A percentile compares a stretch with the other conserved stretches of the same genome.
phyloP scores from a whole-genome alignment of 345 rosid genomes.

The Gossypium thurberi region DNA sequence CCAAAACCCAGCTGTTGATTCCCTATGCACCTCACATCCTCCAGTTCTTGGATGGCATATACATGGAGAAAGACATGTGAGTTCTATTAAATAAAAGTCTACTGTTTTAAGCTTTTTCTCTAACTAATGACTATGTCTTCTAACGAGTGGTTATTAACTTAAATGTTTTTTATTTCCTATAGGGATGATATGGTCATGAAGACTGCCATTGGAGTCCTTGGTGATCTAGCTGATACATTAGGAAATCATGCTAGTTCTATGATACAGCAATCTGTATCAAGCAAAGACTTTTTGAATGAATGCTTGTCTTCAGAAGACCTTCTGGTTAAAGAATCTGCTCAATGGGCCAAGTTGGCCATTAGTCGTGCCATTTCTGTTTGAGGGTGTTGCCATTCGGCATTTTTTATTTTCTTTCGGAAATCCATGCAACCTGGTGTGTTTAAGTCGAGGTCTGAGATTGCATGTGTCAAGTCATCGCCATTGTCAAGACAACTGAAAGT shows the following conservation, averaged over 20 bases:
- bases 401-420: constrained; percentile 19
- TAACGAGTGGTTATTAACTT: not conserved
- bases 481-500: constrained; percentile 32
- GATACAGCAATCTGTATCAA: constrained; percentile 63
- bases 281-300: constrained; percentile 69
- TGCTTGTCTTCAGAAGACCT: constrained; percentile 67
- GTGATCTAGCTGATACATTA: constrained; percentile 74
- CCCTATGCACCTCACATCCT: constrained; percentile 65
- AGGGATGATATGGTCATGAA: constrained; percentile 81
- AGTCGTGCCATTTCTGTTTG: constrained; percentile 66
- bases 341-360: constrained; percentile 77
- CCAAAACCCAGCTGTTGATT: constrained; percentile 63
- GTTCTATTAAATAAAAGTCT: constrained; percentile 12
- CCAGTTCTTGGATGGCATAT: constrained; percentile 70
- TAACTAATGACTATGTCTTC: not conserved
- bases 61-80: constrained; percentile 76
- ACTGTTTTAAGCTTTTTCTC: not conserved
- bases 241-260: constrained; percentile 66
- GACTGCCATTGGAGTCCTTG: constrained; percentile 72
- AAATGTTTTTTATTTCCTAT: not conserved
- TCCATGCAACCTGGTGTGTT: constrained; percentile 48
- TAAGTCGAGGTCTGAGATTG: constrained; percentile 37
- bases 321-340: constrained; percentile 57
- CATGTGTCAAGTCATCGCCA: constrained; percentile 46
- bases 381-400: constrained; percentile 23